Evolutionary conservation across 106 monocot species (phyloP).

Genomic region (Phalaenopsis equestris): DNA sequence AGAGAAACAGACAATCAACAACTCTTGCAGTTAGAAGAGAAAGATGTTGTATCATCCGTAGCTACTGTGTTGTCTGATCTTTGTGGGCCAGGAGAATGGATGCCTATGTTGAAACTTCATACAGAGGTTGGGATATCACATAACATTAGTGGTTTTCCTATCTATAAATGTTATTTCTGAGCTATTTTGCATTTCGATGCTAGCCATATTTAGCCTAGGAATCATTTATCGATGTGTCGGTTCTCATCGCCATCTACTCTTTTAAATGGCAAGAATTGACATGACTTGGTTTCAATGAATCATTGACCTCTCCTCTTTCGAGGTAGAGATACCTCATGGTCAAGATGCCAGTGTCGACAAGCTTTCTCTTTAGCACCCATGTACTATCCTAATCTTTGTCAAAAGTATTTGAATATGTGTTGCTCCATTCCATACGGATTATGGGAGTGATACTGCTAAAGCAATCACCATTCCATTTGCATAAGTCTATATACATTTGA

Average conservation of each 20-base stretch:
- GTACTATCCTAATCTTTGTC: too few relatives aligned
- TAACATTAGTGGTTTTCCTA: not conserved
- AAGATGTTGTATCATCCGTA: conserved; percentile 75
- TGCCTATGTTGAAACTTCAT: conserved; percentile 72
- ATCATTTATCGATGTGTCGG: not conserved
- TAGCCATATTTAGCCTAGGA: not conserved
- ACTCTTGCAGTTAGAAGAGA: conserved; percentile 76
- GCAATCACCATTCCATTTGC: too few relatives aligned
- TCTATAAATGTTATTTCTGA: not conserved
- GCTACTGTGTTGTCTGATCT: conserved; percentile 74
- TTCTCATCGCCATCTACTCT: not conserved
- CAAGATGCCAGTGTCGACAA: too few relatives aligned
- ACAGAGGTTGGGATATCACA: conserved; percentile 33
- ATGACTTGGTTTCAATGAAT: not conserved
- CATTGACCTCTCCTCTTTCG: not conserved
- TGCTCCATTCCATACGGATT: too few relatives aligned
- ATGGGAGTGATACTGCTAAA: too few relatives aligned
- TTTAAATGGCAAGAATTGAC: not conserved
- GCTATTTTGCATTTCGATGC: not conserved
- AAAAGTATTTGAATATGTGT: too few relatives aligned
- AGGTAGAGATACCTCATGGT: not conserved
- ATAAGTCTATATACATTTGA: too few relatives aligned
- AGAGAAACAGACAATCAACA: conserved; percentile 69
- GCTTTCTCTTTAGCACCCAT: too few relatives aligned
- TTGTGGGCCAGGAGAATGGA: conserved; percentile 76